Conservation (phyloP, 164 flowering plant genomes). For the Protea cynaroides region DNA sequence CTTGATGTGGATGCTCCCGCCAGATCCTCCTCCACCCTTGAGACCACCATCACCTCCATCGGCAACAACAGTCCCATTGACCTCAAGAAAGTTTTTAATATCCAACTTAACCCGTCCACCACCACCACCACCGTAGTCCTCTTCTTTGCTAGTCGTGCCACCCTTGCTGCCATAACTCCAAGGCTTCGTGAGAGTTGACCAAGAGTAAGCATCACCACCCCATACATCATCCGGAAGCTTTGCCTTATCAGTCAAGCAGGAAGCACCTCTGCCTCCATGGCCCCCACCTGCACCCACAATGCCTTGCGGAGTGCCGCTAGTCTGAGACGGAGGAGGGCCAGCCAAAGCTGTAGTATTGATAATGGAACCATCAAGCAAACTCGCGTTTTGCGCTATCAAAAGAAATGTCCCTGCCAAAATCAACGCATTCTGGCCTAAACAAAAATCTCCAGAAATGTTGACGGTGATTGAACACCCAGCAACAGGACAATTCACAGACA, state of each 20-base stretch:
- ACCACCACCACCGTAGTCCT: slow-evolving; percentile 72
- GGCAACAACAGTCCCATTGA: slow-evolving; percentile 52
- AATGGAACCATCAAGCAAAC: slow-evolving; percentile 35
- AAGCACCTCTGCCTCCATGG: slow-evolving; percentile 89
- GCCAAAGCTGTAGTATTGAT: slow-evolving; percentile 61
- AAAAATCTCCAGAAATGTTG: slow-evolving; percentile 49
- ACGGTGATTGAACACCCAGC: slow-evolving; percentile 47
- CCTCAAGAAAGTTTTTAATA: slow-evolving; percentile 19
- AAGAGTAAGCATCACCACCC: slow-evolving; percentile 88
- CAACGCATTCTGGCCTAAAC: slow-evolving; percentile 35
- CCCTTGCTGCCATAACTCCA: slow-evolving; percentile 80
- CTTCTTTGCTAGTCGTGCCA: slow-evolving; percentile 58
- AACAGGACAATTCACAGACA: slow-evolving; percentile 38
- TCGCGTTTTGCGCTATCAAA: slow-evolving; percentile 35
- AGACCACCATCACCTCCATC: slow-evolving; percentile 79
- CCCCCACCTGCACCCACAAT: slow-evolving; percentile 82
- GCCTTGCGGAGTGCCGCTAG: slow-evolving; percentile 70
- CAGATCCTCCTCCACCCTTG: slow-evolving; percentile 97
- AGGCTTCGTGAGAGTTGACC: slow-evolving; percentile 54
- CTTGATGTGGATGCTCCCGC: slow-evolving; percentile 76
- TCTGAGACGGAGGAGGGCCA: slow-evolving; percentile 64
- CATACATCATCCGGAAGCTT: slow-evolving; percentile 77
- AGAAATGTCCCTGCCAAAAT: slow-evolving; percentile 46
- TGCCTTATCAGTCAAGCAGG: slow-evolving; percentile 49
- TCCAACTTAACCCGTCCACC: slow-evolving; percentile 57